These are phyloP conservation scores for Vigna hirtella DNA, from an alignment of 306 rosid genomes.

Conservation along the genomic window DNA sequence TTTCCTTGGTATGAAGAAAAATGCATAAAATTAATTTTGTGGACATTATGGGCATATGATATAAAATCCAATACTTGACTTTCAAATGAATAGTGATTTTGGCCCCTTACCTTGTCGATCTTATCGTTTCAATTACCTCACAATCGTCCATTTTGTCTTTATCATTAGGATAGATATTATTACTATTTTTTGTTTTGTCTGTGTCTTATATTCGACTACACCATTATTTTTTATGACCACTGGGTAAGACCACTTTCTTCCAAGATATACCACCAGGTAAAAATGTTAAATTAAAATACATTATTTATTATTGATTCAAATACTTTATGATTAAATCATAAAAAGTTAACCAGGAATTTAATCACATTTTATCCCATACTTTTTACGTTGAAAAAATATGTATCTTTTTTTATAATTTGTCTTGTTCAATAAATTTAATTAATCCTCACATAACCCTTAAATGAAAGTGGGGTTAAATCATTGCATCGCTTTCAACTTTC, in stretches of 20 bases:
- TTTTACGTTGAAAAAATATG: background rate
- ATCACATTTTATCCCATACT: background rate
- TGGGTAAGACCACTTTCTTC: background rate
- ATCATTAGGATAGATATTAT: background rate
- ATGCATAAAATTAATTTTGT: too few species aligned
- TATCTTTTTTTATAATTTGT: background rate
- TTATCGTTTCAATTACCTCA: constrained; percentile 35
- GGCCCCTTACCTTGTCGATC: constrained; percentile 24
- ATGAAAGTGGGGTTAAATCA: constrained; percentile 5
- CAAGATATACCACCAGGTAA: background rate
- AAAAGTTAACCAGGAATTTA: background rate
- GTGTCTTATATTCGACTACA: background rate
- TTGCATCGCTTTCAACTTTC: background rate
- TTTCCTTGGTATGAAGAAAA: too few species aligned
- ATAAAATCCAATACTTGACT: constrained; percentile 22
- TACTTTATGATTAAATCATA: background rate
- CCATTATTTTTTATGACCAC: background rate
- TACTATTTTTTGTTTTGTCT: background rate
- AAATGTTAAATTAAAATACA: background rate
- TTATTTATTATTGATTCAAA: background rate
- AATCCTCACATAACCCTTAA: background rate
- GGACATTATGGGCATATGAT: background rate
- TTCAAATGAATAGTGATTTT: constrained; percentile 20
- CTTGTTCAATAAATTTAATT: background rate
- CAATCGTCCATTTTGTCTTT: constrained; percentile 1